phyloP scores from a whole-genome alignment of 257 asterid species.

The Thymus mandschuricus region DNA sequence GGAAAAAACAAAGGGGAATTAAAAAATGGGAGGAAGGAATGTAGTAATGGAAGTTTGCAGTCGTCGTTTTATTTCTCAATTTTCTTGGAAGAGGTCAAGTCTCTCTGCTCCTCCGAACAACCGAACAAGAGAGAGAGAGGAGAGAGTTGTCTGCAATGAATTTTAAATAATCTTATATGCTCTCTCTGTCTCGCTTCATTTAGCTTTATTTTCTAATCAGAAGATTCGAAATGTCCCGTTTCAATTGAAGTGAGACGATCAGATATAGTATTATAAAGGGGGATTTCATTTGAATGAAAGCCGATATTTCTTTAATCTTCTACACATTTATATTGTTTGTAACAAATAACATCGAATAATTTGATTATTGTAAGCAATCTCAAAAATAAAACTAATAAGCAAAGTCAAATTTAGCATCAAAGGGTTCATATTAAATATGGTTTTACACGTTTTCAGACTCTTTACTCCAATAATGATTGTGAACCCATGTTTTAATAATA shows the following conservation, averaged over 20 bases:
- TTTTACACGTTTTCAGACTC: neutral
- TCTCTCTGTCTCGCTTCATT: no score
- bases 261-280: no score
- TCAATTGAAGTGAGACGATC: no score
- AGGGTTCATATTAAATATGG: neutral
- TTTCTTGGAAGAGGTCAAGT: constrained; percentile 35
- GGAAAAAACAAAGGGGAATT: neutral
- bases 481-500: neutral
- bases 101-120: neutral
- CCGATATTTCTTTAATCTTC: no score
- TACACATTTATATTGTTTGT: no score
- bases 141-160: neutral
- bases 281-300: no score
- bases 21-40: constrained; percentile 13
- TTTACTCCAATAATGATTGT: constrained; percentile 1
- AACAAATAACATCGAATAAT: no score
- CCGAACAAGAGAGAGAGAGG: constrained; percentile 22
- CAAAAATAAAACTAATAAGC: no score
- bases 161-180: no score
- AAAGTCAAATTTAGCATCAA: constrained; percentile 12
- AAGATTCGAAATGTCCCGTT: no score
- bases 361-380: no score
- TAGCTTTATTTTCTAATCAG: no score
- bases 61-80: constrained; percentile 14
- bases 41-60: constrained; percentile 1